Base-by-base conservation (phyloP, 2,329 filamentous ascomycete species). In the Cordyceps fumosorosea region DNA sequence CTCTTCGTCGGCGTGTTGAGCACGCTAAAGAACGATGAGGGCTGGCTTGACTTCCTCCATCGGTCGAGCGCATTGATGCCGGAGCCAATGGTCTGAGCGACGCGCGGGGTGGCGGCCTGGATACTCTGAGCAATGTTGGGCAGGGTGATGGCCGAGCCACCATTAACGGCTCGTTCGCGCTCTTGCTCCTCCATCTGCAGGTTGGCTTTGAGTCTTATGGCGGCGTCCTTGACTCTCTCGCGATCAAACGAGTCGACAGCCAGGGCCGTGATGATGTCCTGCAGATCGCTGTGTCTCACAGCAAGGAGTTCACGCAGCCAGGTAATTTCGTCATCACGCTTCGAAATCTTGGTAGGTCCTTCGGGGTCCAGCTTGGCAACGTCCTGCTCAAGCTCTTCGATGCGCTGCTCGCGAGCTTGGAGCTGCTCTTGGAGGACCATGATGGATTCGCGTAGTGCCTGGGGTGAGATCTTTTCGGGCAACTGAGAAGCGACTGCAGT, bases 121-220 rank as follows among this genome's bases (percentile, higher is more conserved):
- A 93, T 87, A 37, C 90, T 84, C 53, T 89, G 88, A 1, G 91
- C 89, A 48, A 96, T 84, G 47, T 89, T 90, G 5, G 90, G 89
- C 67, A 95, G 80, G 60, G 81, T 84, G 64, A 88, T 81, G 32
- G 84, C 79, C 8, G 86, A 89, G 16, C 84, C 84, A 54, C 87
- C 87, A 60, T 89, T 87, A 76, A 90, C 84, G 0, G 91, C 88
- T 64, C 95, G 85, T 74, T 98, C 93, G 57, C 91, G 90, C 76
- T 97, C 93, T 73, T 96, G 91, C 72, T 96, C 90, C 74, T 99
- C 93, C 95, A 99, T 99, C 73, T 98, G 91, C 42, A 99, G 81
- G 70, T 96, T 97, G 16, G 95, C 91, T 72, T 91, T 91, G 64
- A 99, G 87, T 59, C 95, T 89, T 68, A 98, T 98, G 42, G 91